Evolutionary conservation across 73 alveolate genomes (phyloP).

Genomic region (Chromera velia): DNA sequence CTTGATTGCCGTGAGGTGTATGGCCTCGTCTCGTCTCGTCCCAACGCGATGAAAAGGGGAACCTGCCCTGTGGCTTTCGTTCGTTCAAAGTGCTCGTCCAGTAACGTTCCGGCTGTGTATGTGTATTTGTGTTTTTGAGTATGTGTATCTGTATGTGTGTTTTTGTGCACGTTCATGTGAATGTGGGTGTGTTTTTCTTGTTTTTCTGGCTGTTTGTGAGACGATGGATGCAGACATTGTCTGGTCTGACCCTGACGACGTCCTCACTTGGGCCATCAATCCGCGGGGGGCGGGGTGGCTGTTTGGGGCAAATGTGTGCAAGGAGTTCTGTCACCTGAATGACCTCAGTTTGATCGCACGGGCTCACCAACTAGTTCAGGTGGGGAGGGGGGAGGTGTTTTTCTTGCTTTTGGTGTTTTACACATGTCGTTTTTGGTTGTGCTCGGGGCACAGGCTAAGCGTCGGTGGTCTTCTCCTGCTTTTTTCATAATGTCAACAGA

Average conservation of each 20-base stretch:
- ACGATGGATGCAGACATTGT: conserved; percentile 80
- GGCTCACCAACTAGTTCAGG: conserved; percentile 77
- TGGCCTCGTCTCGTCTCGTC: too few species aligned
- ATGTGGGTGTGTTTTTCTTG: neutral
- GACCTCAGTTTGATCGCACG: conserved; percentile 71
- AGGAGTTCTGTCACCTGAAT: neutral
- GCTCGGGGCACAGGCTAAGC: too few species aligned
- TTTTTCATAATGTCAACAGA: too few species aligned
- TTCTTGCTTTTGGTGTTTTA: neutral
- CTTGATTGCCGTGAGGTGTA: too few species aligned
- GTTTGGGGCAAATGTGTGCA: neutral
- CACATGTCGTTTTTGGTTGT: neutral
- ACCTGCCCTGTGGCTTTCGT: neutral
- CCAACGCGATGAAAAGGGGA: neutral
- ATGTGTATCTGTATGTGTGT: too few species aligned
- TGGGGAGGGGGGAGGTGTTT: neutral
- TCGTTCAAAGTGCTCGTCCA: too few species aligned
- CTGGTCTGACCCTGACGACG: conserved; percentile 95
- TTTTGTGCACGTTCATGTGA: too few species aligned
- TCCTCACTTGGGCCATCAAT: conserved; percentile 47
- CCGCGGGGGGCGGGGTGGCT: conserved; percentile 62
- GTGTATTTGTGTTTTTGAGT: too few species aligned
- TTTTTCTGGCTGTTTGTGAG: too few species aligned
- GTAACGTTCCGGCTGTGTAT: too few species aligned
- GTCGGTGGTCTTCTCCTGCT: too few species aligned